Evolutionary conservation across 192 early-diverging fungal species (phyloP).

Genomic region (Dispira parvispora): DNA sequence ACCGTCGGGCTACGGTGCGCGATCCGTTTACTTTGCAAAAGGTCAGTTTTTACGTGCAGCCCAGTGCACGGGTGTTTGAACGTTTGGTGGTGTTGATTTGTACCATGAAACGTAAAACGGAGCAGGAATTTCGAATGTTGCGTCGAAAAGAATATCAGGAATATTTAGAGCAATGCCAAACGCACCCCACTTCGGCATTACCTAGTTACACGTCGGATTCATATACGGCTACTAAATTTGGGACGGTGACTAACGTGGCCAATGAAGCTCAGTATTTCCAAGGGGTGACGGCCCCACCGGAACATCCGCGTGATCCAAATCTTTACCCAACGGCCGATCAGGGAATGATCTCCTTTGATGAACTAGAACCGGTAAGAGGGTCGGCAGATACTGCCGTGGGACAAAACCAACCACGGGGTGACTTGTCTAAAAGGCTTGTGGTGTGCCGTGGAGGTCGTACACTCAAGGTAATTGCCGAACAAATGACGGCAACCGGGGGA

Average conservation of each 20-base stretch:
- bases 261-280: neutral
- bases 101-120: constrained; percentile 21
- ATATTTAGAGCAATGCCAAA: constrained; percentile 11
- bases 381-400: neutral
- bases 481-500: constrained; percentile 35
- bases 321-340: too few relatives aligned
- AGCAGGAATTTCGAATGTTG: constrained; percentile 29
- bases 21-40: constrained; percentile 74
- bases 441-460: constrained; percentile 59
- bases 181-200: neutral
- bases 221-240: neutral
- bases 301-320: too few relatives aligned
- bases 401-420: neutral
- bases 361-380: too few relatives aligned
- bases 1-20: constrained; percentile 30
- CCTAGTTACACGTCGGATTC: too few relatives aligned
- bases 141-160: constrained; percentile 24
- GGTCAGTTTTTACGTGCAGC: constrained; percentile 78
- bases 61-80: constrained; percentile 42
- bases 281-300: neutral
- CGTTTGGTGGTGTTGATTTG: constrained; percentile 31
- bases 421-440: too few relatives aligned
- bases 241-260: neutral
- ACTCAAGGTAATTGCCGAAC: constrained; percentile 53
- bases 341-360: too few relatives aligned